Evolutionary conservation across 2,329 filamentous ascomycete genomes (phyloP).

Genomic region (Camillea tinctor): DNA sequence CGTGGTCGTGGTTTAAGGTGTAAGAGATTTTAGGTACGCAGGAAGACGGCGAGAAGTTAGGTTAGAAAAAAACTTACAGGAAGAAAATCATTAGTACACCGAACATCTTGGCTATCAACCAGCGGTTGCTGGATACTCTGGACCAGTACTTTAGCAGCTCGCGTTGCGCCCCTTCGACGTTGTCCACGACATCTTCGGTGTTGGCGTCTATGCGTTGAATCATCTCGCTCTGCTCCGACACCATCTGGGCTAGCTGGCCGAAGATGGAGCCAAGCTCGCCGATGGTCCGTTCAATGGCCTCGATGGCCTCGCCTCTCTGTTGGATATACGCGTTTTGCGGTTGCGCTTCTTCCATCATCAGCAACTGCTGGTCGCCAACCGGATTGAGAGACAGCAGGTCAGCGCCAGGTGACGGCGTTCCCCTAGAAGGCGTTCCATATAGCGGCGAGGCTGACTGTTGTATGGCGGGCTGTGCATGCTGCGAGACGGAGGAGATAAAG

Average conservation of each 20-base stretch:
- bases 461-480: conserved; percentile 67
- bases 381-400: conserved; percentile 86
- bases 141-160: conserved; percentile 98
- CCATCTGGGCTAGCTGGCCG: conserved; percentile 92
- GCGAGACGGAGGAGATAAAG: conserved; percentile 87
- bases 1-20: background rate
- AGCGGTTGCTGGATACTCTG: conserved; percentile 88
- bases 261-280: conserved; percentile 90
- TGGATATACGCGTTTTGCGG: conserved; percentile 86
- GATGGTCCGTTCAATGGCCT: conserved; percentile 95
- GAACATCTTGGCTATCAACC: conserved; percentile 85
- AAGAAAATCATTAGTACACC: conserved; percentile 95
- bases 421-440: conserved; percentile 73
- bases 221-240: conserved; percentile 92
- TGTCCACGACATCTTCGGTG: conserved; percentile 96
- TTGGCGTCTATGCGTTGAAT: conserved; percentile 97
- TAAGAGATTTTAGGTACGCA: background rate
- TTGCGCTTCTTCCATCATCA: conserved; percentile 92
- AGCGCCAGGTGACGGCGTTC: conserved; percentile 63
- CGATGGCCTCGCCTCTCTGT: conserved; percentile 91
- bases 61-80: conserved; percentile 49
- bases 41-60: background rate
- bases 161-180: conserved; percentile 93
- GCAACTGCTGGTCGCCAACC: conserved; percentile 79
- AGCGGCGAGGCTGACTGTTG: conserved; percentile 80